Evolutionary conservation across 2,329 filamentous ascomycete genomes (phyloP).

Genomic region (Trichocomaceae sp.): DNA sequence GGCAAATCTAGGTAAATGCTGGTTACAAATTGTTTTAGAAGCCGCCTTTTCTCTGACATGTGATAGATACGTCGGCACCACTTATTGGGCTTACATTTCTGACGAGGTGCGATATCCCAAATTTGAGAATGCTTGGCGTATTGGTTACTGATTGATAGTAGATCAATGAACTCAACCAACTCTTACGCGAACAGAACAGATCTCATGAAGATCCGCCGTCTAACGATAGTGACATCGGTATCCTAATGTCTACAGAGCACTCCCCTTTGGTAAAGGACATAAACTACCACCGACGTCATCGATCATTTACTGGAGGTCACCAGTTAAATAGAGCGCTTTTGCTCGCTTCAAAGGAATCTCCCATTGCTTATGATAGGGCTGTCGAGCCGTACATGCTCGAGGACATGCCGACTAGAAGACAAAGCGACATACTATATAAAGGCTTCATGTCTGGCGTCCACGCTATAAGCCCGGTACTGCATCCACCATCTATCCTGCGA

Average conservation of each 20-base stretch:
- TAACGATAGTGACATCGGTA: constrained; percentile 17
- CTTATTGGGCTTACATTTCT: constrained; percentile 42
- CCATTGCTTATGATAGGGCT: constrained; percentile 25
- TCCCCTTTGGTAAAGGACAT: constrained; percentile 7
- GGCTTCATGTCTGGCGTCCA: constrained; percentile 43
- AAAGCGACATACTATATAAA: constrained; percentile 43
- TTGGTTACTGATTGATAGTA: constrained; percentile 17
- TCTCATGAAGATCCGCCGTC: constrained; percentile 24
- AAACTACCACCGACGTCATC: constrained; percentile 1
- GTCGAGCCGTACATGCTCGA: constrained; percentile 38
- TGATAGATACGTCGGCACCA: constrained; percentile 41
- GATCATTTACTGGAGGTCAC: constrained; percentile 19
- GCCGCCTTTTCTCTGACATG: neutral
- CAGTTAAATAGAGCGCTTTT: constrained; percentile 33
- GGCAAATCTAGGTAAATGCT: constrained; percentile 28
- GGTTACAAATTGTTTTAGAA: neutral
- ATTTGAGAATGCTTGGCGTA: neutral
- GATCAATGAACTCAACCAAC: constrained; percentile 41
- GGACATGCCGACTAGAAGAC: constrained; percentile 36
- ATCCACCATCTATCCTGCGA: constrained; percentile 37
- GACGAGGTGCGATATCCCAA: constrained; percentile 30
- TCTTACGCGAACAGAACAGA: constrained; percentile 37
- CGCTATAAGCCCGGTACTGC: constrained; percentile 40
- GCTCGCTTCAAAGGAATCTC: constrained; percentile 32
- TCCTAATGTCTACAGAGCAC: constrained; percentile 16